Conservation (phyloP, 139 green algal species). For the Chlorella sp. region DNA sequence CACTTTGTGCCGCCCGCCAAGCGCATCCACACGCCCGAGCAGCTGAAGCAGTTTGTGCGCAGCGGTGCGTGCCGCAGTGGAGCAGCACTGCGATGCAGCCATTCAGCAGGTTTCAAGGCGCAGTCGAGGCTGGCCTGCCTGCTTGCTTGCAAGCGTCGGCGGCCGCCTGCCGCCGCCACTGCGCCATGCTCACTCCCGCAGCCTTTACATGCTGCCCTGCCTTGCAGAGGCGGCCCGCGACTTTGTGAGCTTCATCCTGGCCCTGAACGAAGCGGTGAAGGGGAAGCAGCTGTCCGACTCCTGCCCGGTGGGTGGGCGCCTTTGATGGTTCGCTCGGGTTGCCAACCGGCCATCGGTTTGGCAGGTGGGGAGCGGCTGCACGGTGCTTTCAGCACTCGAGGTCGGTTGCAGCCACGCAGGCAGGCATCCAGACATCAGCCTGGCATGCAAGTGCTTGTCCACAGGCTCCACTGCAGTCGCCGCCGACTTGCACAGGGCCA, state of each 20-base stretch:
- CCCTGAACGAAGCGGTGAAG: slow-evolving; percentile 74
- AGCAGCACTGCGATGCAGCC: no score
- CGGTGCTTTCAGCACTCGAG: neutral
- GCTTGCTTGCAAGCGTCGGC: no score
- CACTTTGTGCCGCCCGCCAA: slow-evolving; percentile 44
- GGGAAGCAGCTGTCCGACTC: slow-evolving; percentile 62
- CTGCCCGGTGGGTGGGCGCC: slow-evolving; percentile 24
- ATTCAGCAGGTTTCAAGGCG: no score
- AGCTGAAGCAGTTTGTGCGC: slow-evolving; percentile 68
- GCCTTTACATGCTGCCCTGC: no score
- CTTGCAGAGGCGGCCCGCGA: slow-evolving; percentile 31
- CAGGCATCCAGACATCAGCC: no score
- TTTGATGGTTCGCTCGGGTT: no score
- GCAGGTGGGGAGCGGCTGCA: neutral
- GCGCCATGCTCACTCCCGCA: no score
- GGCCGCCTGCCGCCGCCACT: no score
- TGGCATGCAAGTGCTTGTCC: no score
- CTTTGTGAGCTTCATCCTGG: slow-evolving; percentile 89
- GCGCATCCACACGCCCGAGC: slow-evolving; percentile 46
- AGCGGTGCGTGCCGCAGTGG: slow-evolving; percentile 32
- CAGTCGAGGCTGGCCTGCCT: no score
- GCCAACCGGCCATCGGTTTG: neutral
- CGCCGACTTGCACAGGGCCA: no score
- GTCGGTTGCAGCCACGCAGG: neutral
- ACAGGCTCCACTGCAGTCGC: no score